A percentile compares a stretch with the other conserved stretches of the same genome.
Conservation (phyloP, 176 grass and related monocot species). For the Poa pratensis region DNA sequence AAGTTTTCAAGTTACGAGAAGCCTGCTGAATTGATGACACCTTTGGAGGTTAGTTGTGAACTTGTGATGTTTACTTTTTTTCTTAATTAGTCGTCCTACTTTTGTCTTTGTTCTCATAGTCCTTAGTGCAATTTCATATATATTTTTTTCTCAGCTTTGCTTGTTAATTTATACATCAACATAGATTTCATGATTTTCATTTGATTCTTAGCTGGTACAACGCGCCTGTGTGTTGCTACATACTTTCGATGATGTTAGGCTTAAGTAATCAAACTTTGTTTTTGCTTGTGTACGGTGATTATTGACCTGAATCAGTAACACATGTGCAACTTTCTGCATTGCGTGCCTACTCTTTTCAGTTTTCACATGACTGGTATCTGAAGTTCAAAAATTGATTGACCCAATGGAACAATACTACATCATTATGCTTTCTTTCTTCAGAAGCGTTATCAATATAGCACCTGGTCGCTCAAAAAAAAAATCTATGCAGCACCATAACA, state of each 20-base stretch:
- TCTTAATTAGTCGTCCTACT: neutral
- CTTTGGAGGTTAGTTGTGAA: slow-evolving; percentile 69
- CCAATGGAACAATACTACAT: neutral
- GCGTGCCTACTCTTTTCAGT: neutral
- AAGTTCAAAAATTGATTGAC: slow-evolving; percentile 3
- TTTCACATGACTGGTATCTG: neutral
- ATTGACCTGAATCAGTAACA: too few species aligned
- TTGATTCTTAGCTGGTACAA: slow-evolving; percentile 22
- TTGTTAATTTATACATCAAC: neutral
- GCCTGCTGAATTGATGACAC: slow-evolving; percentile 90
- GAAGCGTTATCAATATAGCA: neutral
- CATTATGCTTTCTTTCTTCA: neutral
- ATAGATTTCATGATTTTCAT: slow-evolving; percentile 4
- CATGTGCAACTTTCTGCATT: neutral
- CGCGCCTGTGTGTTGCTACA: neutral
- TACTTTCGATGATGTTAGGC: neutral
- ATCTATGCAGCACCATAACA: neutral
- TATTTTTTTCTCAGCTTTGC: slow-evolving; percentile 9
- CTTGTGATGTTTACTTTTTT: slow-evolving; percentile 32
- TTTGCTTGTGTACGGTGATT: neutral
- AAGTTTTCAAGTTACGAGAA: slow-evolving; percentile 94
- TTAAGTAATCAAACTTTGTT: neutral
- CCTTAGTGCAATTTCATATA: neutral
- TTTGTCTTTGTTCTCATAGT: slow-evolving; percentile 4
- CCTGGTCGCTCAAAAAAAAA: neutral